phyloP scores from a whole-genome alignment of 352 stramenopile genomes.

The Pythium insidiosum region DNA sequence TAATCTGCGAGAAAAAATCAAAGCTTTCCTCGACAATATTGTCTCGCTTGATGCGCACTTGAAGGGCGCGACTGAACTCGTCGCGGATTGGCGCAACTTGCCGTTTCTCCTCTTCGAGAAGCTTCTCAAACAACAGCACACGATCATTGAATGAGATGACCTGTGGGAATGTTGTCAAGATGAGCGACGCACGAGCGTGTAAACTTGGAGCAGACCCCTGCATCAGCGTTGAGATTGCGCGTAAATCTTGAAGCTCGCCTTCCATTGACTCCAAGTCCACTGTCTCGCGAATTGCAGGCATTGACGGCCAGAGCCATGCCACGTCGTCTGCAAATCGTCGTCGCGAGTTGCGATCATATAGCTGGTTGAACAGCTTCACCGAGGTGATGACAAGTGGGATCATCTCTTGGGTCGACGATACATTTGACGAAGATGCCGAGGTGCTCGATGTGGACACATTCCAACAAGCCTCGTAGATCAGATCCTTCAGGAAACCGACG shows the following conservation, averaged over 20 bases:
- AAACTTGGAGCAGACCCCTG: slow-evolving; percentile 20
- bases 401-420: slow-evolving; percentile 1
- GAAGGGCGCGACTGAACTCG: slow-evolving; percentile 44
- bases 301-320: slow-evolving; percentile 66
- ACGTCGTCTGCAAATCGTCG: slow-evolving; percentile 31
- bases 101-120: slow-evolving; percentile 55
- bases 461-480: slow-evolving; percentile 68
- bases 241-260: slow-evolving; percentile 31
- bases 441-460: too few relatives aligned
- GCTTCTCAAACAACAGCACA: slow-evolving; percentile 65
- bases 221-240: slow-evolving; percentile 42
- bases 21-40: slow-evolving; percentile 91
- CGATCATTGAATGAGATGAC: slow-evolving; percentile 75
- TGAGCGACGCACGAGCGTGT: slow-evolving; percentile 33
- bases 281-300: slow-evolving; percentile 55
- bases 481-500: slow-evolving; percentile 47
- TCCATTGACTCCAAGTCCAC: slow-evolving; percentile 59
- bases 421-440: slow-evolving; percentile 3
- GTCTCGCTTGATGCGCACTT: slow-evolving; percentile 59
- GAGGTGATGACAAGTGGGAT: slow-evolving; percentile 49
- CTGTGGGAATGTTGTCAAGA: slow-evolving; percentile 71
- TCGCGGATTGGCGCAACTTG: slow-evolving; percentile 35
- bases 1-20: slow-evolving; percentile 58
- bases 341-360: slow-evolving; percentile 66
- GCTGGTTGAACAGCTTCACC: slow-evolving; percentile 74